Evolutionary conservation across 2,329 filamentous ascomycete species (phyloP).

Genomic region (Pezicula carpinea): DNA sequence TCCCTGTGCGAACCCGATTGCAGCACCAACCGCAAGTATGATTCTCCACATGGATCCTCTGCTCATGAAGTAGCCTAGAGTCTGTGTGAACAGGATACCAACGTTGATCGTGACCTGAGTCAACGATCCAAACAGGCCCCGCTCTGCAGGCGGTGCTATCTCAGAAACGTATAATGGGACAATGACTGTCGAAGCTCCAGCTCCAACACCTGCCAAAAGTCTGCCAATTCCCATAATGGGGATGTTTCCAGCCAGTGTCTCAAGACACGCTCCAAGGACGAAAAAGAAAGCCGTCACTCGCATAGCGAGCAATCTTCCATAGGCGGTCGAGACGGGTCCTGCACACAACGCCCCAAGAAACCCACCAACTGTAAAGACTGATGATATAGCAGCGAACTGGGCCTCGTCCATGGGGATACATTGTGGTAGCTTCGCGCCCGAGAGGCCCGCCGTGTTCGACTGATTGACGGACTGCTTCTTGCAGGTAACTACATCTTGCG

Average conservation of each 20-base stretch:
- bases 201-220: slow-evolving; percentile 75
- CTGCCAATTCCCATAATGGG: slow-evolving; percentile 67
- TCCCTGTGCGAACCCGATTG: slow-evolving; percentile 63
- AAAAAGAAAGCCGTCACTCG: slow-evolving; percentile 74
- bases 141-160: slow-evolving; percentile 68
- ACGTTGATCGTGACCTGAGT: slow-evolving; percentile 94
- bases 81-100: slow-evolving; percentile 80
- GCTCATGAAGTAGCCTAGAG: slow-evolving; percentile 83
- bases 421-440: slow-evolving; percentile 49
- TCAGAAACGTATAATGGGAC: slow-evolving; percentile 95
- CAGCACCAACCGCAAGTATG: slow-evolving; percentile 70
- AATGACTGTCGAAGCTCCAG: slow-evolving; percentile 85
- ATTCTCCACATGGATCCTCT: slow-evolving; percentile 75
- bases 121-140: slow-evolving; percentile 76
- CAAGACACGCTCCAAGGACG: slow-evolving; percentile 67
- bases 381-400: slow-evolving; percentile 81
- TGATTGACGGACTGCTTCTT: slow-evolving; percentile 50
- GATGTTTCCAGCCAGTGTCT: slow-evolving; percentile 67
- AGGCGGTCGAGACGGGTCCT: slow-evolving; percentile 71
- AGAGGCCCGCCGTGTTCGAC: slow-evolving; percentile 18
- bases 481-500: slow-evolving; percentile 90
- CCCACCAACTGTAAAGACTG: slow-evolving; percentile 87
- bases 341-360: slow-evolving; percentile 76
- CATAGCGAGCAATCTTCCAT: slow-evolving; percentile 74
- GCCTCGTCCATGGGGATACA: slow-evolving; percentile 86